These are phyloP conservation scores for Pseudoscleropodium purum DNA, from an alignment of 225 moss, liverwort and hornwort genomes.

Conservation along the genomic window DNA sequence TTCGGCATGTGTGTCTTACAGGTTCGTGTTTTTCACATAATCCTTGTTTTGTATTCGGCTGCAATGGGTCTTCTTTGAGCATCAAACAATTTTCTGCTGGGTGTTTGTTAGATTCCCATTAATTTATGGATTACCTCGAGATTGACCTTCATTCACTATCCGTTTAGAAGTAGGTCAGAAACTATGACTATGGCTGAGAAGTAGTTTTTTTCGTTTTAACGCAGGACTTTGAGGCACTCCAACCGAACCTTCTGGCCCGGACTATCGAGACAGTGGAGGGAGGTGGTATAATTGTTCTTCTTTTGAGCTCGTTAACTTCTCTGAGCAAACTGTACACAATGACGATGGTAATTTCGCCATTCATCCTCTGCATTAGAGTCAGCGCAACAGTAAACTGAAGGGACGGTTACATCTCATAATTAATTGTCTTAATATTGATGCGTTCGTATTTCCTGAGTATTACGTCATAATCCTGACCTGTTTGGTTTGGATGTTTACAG, in stretches of 20 bases:
- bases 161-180: neutral
- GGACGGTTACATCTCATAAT: neutral
- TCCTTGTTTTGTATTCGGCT: neutral
- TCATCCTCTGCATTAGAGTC: neutral
- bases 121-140: neutral
- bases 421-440: neutral
- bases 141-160: neutral
- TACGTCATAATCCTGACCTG: neutral
- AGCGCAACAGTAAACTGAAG: neutral
- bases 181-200: slow-evolving; percentile 8
- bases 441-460: neutral
- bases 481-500: neutral
- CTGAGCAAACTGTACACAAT: slow-evolving; percentile 89
- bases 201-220: slow-evolving; percentile 3
- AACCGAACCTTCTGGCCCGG: slow-evolving; percentile 85
- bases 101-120: neutral
- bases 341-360: slow-evolving; percentile 48
- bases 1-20: slow-evolving; percentile 99
- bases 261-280: slow-evolving; percentile 97
- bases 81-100: neutral
- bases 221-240: slow-evolving; percentile 96
- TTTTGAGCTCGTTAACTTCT: slow-evolving; percentile 77
- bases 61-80: neutral
- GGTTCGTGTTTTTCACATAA: slow-evolving; percentile 28
- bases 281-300: slow-evolving; percentile 79